Percentiles rank a stretch among this genome's conserved stretches.
These are phyloP conservation scores for Penicillium tannophilum DNA, from an alignment of 495 filamentous ascomycete species.

Conservation along the genomic window DNA sequence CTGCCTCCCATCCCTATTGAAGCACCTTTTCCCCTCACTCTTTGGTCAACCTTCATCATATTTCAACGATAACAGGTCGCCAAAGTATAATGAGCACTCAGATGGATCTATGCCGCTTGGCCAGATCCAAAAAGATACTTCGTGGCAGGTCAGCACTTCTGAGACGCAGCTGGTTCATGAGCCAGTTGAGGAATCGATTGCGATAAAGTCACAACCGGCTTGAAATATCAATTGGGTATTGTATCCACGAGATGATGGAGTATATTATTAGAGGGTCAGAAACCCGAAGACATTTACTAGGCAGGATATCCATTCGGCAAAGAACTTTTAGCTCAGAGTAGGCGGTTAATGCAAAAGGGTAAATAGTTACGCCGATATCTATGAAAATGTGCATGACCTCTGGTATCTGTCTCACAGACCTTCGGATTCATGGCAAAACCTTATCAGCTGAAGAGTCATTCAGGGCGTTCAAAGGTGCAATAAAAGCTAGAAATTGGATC, in stretches of 20 bases:
- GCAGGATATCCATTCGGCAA: too few relatives aligned
- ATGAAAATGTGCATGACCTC: too few relatives aligned
- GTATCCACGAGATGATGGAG: background rate
- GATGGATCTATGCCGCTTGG: background rate
- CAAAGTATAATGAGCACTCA: background rate
- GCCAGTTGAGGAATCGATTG: background rate
- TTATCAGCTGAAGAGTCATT: too few relatives aligned
- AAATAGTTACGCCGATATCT: too few relatives aligned
- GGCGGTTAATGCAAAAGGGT: too few relatives aligned
- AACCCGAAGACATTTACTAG: background rate
- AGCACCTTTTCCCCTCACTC: slow-evolving; percentile 4
- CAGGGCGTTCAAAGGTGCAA: too few relatives aligned
- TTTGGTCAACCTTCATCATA: background rate
- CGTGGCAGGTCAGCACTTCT: slow-evolving; percentile 1
- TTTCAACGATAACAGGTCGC: background rate
- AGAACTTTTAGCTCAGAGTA: too few relatives aligned
- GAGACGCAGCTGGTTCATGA: slow-evolving; percentile 2
- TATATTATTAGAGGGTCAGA: background rate
- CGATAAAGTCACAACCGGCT: background rate
- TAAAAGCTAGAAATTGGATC: too few relatives aligned
- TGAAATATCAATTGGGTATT: background rate
- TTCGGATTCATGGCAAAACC: too few relatives aligned
- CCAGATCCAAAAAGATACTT: background rate
- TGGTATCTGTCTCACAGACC: too few relatives aligned
- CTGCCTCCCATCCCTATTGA: slow-evolving; percentile 1